Evolutionary conservation across 2,329 filamentous ascomycete genomes (phyloP), one percentile per base, ranked within the genome.

Genomic region (Nemania abortiva): DNA sequence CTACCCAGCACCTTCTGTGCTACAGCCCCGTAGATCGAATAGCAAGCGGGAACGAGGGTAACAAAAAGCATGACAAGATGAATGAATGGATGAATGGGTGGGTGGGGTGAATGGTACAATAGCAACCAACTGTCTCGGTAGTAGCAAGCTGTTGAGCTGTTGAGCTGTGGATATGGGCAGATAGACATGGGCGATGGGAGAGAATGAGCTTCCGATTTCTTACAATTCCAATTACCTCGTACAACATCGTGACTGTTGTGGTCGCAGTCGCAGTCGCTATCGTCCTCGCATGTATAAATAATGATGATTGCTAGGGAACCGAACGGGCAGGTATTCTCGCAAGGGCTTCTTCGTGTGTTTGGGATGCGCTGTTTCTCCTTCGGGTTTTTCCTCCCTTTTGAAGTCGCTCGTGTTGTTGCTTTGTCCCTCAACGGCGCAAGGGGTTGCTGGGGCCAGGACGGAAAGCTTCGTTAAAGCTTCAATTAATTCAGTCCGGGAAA

Each of bases 161-260:
- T n/a, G n/a, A n/a, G n/a, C n/a, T n/a, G n/a, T n/a, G n/a, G n/a
- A n/a, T n/a, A n/a, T n/a, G n/a, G n/a, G n/a, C n/a, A n/a, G n/a
- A n/a, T n/a, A n/a, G n/a, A n/a, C n/a, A n/a, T n/a, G n/a, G n/a
- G n/a, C n/a, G n/a, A n/a, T n/a, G n/a, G n/a, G n/a, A n/a, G n/a
- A n/a, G n/a, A n/a, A n/a, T n/a, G n/a, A n/a, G n/a, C n/a, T n/a
- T n/a, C n/a, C n/a, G n/a, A n/a, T n/a, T n/a, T 84, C 91, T 78
- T 84, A 98, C 96, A 84, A 98, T 91, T 81, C 93, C 96, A 82
- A 99, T 96, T 79, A 98, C 86, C 85, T 99, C 96, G 87, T 99
- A 99, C 84, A 99, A 86, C 96, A 99, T 77, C 69, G 72, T 73
- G 68, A n/a, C 22, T 20, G n/a, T 39, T 20, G 15, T 11, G 27